Evolutionary conservation across 345 rosid genomes (phyloP).

Genomic region (Euphorbia pulcherrima): DNA sequence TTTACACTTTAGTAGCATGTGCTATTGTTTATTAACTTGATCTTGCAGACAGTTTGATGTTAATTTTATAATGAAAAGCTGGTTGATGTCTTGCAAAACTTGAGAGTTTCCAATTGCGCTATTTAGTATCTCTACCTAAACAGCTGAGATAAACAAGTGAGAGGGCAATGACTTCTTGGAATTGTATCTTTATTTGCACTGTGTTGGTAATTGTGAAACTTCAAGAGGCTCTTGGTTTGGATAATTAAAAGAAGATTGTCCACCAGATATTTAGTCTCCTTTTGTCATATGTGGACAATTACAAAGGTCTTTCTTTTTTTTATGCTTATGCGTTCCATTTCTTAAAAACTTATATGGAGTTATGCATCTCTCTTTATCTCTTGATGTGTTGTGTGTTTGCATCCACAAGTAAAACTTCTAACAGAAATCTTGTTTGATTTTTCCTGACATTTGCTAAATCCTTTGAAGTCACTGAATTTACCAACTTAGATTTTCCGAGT

Average conservation of each 20-base stretch:
- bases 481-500: conserved; percentile 57
- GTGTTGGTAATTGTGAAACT: neutral
- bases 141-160: neutral
- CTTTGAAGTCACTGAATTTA: conserved; percentile 58
- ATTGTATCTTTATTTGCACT: too few relatives aligned
- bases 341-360: neutral
- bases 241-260: neutral
- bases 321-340: neutral
- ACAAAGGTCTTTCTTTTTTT: neutral
- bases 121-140: neutral
- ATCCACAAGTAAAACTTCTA: neutral
- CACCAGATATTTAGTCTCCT: neutral
- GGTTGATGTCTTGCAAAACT: neutral
- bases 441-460: conserved; percentile 70
- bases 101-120: neutral
- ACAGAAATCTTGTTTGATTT: neutral
- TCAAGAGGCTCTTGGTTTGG: neutral
- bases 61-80: neutral
- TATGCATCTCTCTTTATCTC: neutral
- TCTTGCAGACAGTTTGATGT: neutral
- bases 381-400: neutral
- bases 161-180: too few relatives aligned
- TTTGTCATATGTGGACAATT: neutral
- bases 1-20: neutral
- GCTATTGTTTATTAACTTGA: conserved; percentile 1